Evolutionary conservation across 1,284 basidiomycete genomes (phyloP).

Genomic region (Dichomitus squalens): DNA sequence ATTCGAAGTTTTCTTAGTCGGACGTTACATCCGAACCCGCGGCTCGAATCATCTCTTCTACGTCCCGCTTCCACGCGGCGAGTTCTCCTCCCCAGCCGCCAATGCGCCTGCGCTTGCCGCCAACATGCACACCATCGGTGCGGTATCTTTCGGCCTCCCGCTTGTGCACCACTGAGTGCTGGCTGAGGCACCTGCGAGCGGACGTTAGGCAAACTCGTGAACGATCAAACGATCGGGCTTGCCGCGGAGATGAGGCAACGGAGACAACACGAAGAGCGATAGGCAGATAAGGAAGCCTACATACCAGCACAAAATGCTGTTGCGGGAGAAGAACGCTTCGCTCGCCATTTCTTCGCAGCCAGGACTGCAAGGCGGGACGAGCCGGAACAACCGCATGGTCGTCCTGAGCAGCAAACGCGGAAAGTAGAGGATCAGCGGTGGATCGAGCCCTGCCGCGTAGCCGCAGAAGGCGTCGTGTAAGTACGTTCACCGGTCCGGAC

Average conservation of each 20-base stretch:
- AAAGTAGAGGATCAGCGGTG: slow-evolving; percentile 59
- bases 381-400: slow-evolving; percentile 46
- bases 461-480: background rate
- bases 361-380: slow-evolving; percentile 45
- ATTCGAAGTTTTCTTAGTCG: background rate
- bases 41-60: slow-evolving; percentile 19
- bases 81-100: slow-evolving; percentile 36
- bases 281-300: slow-evolving; percentile 1
- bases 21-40: background rate
- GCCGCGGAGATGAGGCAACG: slow-evolving; percentile 10
- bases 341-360: slow-evolving; percentile 52
- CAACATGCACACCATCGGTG: slow-evolving; percentile 25
- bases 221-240: background rate
- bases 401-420: slow-evolving; percentile 57
- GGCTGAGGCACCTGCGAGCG: slow-evolving; percentile 35
- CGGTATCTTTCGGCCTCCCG: slow-evolving; percentile 16
- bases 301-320: slow-evolving; percentile 62
- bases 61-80: slow-evolving; percentile 26
- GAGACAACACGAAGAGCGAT: background rate
- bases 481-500: background rate
- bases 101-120: slow-evolving; percentile 31
- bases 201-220: background rate
- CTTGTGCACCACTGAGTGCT: slow-evolving; percentile 40
- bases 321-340: slow-evolving; percentile 48
- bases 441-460: slow-evolving; percentile 56